Base-by-base conservation (phyloP, 2,329 filamentous ascomycete genomes). In the Pestalotiopsis sp. region DNA sequence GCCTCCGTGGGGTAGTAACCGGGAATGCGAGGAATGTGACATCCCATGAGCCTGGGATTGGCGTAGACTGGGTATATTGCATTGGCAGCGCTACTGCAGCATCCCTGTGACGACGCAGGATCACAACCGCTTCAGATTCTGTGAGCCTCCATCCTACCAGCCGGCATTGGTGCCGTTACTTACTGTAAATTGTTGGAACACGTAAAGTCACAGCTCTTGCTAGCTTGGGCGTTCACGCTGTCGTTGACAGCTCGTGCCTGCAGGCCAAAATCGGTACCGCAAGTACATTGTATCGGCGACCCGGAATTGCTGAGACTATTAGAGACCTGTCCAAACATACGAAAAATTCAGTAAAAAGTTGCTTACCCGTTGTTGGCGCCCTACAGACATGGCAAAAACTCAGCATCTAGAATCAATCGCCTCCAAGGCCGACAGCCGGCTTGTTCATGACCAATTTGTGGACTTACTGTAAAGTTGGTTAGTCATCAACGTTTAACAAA, bases 41-140 rank as follows among this genome's bases (percentile, higher is more conserved):
- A 65, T 11, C 62, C 62, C 62, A 65, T 52, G 12, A 65, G 62
- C 13, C 62, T 65, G 12, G 62, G 62, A 56, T 65, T 65, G 62
- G 62, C 62, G 41, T 65, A 65, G 17, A 65, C 23, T 4, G 62
- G 62, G 27, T 65, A 56, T 25, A 56, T 17, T 23, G 49, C 38
- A 23, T 27, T 20, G 25, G 7, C 20, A 49, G 62, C 62, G 12
- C 49, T 23, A 7, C 62, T 39, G 11, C 62, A 65, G 62, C 62
- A 65, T 23, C 23, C 23, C 38, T 12, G 57, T n/a, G 6, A 3
- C 2, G 45, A 27, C 17, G 41, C 20, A 2, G 25, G 14, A 49
- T 66, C 39, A 23, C 49, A 66, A 25, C 13, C 27, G 11, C 49
- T 66, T 27, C 23, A 62, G 27, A 11, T 20, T 11, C 17, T 7